Evolutionary conservation across 805 yeast species (phyloP), one percentile per base, ranked within the genome.

Genomic region (Grigorovia transvaalensis): DNA sequence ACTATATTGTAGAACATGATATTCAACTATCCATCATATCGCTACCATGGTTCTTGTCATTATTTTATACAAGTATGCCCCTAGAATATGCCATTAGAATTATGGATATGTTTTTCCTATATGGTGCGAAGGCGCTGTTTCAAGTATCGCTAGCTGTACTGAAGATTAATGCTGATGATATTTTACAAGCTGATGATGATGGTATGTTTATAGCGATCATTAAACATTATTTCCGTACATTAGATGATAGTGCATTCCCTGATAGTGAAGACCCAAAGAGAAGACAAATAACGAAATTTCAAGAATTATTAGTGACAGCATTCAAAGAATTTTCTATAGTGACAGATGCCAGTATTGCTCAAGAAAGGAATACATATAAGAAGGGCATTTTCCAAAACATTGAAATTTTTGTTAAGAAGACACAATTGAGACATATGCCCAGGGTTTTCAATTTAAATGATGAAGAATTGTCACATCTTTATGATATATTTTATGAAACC

Each of bases 71-170:
- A 58, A 83, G 96, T 0, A 89, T 93, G 96, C 99, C 99, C 0
- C 71, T 93, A 57, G 89, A 89, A 6, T 91, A 81, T 70, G 96
- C 99, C 2, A 87, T 89, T 61, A 74, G 98, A 65, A 85, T 93
- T 47, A 76, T 91, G 61, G 99, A 93, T 67, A 84, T 89, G 20
- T 84, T 93, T 63, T 85, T 93, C 66, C 74, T 87, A 52, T 89
- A 89, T 66, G 99, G 99, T 0, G 82, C 96, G 2, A 82, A 82
- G 57, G 84, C 93, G 0, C 71, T 93, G 23, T 95, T 93, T 65
- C 98, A 93, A 68, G 90, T 93, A 8, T 95, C 96, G 0, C 71
- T 93, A 53, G 99, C 97, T 0, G 79, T 93, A n/a, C 69, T 93
- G 48, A 80, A 89, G 57, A 75, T 91, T 27, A 91, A 90, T 59